Evolutionary conservation across 345 rosid species (phyloP), one percentile per base, ranked within the genome.

Genomic region (Pistacia atlantica): DNA sequence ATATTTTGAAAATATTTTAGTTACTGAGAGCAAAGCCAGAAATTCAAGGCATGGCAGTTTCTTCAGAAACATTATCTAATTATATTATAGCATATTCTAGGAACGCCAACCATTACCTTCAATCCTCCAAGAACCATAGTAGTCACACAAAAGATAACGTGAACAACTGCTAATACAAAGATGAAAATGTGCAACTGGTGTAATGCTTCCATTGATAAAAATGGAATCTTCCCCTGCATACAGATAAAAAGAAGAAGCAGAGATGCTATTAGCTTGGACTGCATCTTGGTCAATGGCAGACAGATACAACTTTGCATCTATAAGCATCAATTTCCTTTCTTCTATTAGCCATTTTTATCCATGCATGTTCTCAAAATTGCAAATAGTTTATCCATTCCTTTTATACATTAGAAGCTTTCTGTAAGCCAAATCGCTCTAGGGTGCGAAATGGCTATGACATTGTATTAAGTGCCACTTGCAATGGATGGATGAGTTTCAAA

Each of bases 121-220:
- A 87, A 86, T 59, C 91, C 89, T 71, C 93, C 97, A 60, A 95
- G 95, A 83, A 90, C 77, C 93, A 91, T 89, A 7, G 97, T 95
- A 33, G 84, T 72, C 63, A 74, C 94, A 49, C 98, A 95, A 83
- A 91, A 95, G 78, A 90, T 76, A 48, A 86, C 94, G 51, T 95
- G 98, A 63, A 92, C 87, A 62, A 95, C 84, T 20, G 98, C 98
- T 82, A 95, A 52, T 12, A 91, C 97, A 75, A 95, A 95, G 79
- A 95, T 87, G 75, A 93, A 93, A 62, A 90, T 93, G 80, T 95
- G 99, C 64, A 95, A 90, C 61, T 95, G 93, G 83, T 95, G 95
- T 67, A 95, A 71, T 8, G 95, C 97, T 84, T 95, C 97, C 82
- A 86, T 22, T 11, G 97, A 84, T 68, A 95, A 65, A 61, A 91